These are phyloP conservation scores for Sambucus nigra DNA, from an alignment of 129 eudicot species.

Conservation along the genomic window DNA sequence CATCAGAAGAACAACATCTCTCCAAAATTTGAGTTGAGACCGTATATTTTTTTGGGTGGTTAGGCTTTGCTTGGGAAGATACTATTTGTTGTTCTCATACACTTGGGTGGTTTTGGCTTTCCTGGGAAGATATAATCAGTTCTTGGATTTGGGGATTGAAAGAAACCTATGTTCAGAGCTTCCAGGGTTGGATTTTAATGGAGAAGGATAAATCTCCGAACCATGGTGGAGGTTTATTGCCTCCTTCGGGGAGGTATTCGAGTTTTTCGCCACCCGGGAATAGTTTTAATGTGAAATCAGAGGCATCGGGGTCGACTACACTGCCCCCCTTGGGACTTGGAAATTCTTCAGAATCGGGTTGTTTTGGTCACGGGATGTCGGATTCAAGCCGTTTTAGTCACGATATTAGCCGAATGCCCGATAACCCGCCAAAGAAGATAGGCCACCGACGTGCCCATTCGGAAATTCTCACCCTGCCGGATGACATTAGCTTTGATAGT, in stretches of 20 bases:
- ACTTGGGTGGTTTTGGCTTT: too few relatives aligned
- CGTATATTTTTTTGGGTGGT: too few relatives aligned
- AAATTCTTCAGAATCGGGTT: slow-evolving; percentile 23
- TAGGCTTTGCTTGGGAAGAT: neutral
- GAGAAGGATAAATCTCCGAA: slow-evolving; percentile 55
- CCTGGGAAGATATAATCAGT: neutral
- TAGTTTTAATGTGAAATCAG: slow-evolving; percentile 38
- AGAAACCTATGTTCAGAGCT: neutral
- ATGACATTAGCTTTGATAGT: slow-evolving; percentile 85
- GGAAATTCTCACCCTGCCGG: slow-evolving; percentile 73
- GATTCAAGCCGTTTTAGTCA: slow-evolving; percentile 59
- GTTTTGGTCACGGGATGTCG: slow-evolving; percentile 32
- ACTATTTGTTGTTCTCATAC: too few relatives aligned
- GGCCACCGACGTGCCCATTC: slow-evolving; percentile 95
- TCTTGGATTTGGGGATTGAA: neutral
- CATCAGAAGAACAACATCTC: too few relatives aligned
- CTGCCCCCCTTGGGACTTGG: slow-evolving; percentile 53
- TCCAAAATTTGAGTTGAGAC: too few relatives aligned
- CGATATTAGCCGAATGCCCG: slow-evolving; percentile 86
- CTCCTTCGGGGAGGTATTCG: slow-evolving; percentile 55
- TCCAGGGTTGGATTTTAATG: slow-evolving; percentile 16
- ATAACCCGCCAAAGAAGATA: slow-evolving; percentile 64
- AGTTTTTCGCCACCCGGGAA: slow-evolving; percentile 29
- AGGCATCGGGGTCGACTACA: slow-evolving; percentile 38
- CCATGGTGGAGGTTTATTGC: slow-evolving; percentile 41